Conservation (phyloP, 2,329 filamentous ascomycete species). For the Fusarium sp. region DNA sequence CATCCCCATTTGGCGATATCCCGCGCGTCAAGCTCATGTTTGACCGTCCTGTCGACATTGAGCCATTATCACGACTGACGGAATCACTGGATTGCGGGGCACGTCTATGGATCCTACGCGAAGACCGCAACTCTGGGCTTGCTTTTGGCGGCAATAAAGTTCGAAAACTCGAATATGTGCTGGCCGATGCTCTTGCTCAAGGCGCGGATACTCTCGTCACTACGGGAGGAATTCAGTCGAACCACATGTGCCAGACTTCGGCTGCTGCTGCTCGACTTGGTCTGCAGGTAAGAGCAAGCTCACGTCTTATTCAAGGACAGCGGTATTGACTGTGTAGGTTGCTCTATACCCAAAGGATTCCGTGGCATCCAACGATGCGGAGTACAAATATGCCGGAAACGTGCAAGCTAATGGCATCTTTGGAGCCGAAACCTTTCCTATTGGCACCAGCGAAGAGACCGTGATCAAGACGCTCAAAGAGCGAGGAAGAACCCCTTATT, state of each 20-base stretch:
- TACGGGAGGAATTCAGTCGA: constrained; percentile 26
- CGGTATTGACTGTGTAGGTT: background rate
- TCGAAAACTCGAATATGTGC: constrained; percentile 30
- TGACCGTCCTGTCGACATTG: constrained; percentile 23
- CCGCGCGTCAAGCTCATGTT: constrained; percentile 22
- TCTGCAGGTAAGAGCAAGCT: background rate
- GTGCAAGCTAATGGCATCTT: constrained; percentile 22
- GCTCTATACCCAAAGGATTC: constrained; percentile 21
- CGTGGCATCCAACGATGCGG: constrained; percentile 2
- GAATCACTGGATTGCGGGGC: background rate
- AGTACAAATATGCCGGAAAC: constrained; percentile 26
- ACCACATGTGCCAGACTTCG: constrained; percentile 34
- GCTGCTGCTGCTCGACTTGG: constrained; percentile 28
- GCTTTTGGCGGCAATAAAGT: constrained; percentile 32
- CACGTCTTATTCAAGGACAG: rapidly evolving
- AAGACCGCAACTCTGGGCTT: constrained; percentile 33
- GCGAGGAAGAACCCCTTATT: constrained; percentile 17
- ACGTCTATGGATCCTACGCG: constrained; percentile 21
- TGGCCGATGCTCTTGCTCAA: constrained; percentile 20
- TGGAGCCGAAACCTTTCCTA: constrained; percentile 24
- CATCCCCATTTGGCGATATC: constrained; percentile 17
- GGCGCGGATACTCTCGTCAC: constrained; percentile 31
- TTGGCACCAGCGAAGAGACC: constrained; percentile 10
- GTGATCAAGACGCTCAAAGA: constrained; percentile 1
- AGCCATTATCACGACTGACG: constrained; percentile 17